Base-by-base conservation (phyloP, 2,329 filamentous ascomycete species). In the Aspergillus vadensis region DNA sequence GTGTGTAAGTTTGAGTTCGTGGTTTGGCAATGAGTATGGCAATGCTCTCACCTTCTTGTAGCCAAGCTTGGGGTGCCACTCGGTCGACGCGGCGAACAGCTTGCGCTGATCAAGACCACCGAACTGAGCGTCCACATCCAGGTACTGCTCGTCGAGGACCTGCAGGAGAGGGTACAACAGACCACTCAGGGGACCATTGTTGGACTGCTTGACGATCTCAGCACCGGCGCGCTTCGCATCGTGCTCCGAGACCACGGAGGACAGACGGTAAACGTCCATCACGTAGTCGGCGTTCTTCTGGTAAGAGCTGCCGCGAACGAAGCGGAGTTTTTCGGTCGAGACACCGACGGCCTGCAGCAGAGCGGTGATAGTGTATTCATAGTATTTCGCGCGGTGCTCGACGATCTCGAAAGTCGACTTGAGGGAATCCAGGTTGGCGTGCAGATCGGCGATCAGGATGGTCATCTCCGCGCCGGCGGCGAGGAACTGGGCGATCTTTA, bases 191-290 rank as follows among this genome's bases (percentile, higher is more conserved):
- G 89, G 85, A 9, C 89, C 86, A 70, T 94, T 92, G 59, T 86
- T 85, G 3, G 89, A 87, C 80, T 98, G 92, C 83, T 98, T 98
- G 66, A 99, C 94, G 7, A 98, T 87, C 77, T 98, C 95, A 1
- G 92, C 91, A 41, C 94, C 94, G 0, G 94, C 93, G 78, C 92
- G 95, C 78, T 92, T 91, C 15, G 92, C 91, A 71, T 95, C 88
- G 72, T 93, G 87, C 77, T 92, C 87, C 3, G 69, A 69, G 5
- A 67, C 61, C 63, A 73, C 77, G 3, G 86, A 86, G 49, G 84
- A 85, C 65, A 98, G 75, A 72, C 90, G 87, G 79, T 93, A 94
- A 36, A 96, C 79, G 74, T 98, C 94, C 91, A 97, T 95, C 62
- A 88, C 86, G 79, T 97, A 98, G 44, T 87, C 63, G 77, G 86